Base-by-base conservation (phyloP, 768 basidiomycete genomes). In the Boletellus ananas region DNA sequence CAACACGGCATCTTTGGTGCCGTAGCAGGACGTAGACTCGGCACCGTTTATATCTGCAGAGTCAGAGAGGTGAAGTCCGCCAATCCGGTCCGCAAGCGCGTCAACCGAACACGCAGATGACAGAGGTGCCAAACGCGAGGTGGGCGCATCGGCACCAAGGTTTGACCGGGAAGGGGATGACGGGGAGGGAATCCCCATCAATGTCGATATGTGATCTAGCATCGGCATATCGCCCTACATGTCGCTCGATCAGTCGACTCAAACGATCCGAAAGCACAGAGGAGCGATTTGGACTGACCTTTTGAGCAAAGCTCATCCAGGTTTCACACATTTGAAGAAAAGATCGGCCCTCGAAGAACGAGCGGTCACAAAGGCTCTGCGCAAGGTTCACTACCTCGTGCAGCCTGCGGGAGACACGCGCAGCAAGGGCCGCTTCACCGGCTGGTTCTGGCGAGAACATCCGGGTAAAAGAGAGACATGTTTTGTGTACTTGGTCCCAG, bases 301-400 rank as follows among this genome's bases (percentile, higher is more conserved):
- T 74, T 58, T 79, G 80, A 0, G 88, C 86, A 55, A 89, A 79
- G 17, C 68, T 71, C 56, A 81, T 75, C 82, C 89, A 89, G 47
- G 79, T 81, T 55, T 90, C 86, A 61, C 87, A 89, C 62, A 86
- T 79, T 8, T 72, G 70, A 13, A 79, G 52, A 58, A 86, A 91
- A 1, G 75, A 72, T 41, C 68, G 74, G 3, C 81, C 81, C 14
- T 65, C 64, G 48, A 79, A 55, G 54, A 85, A 84, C 0, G 54
- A 2, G 50, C 61, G n/a, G 44, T 54, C 55, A 72, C 76, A 27
- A 49, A 45, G 52, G 72, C 25, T 43, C 57, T 77, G 72, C 0
- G 74, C 74, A 37, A 68, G 55, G 3, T 51, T 56, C n/a, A 81
- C 64, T 2, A 86, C 51, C 16, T 72, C 70, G 7, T 67, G 66